A percentile compares a stretch with the other conserved stretches of the same genome.
These are phyloP conservation scores for Prunus mira DNA, from an alignment of 306 rosid species.

Conservation along the genomic window DNA sequence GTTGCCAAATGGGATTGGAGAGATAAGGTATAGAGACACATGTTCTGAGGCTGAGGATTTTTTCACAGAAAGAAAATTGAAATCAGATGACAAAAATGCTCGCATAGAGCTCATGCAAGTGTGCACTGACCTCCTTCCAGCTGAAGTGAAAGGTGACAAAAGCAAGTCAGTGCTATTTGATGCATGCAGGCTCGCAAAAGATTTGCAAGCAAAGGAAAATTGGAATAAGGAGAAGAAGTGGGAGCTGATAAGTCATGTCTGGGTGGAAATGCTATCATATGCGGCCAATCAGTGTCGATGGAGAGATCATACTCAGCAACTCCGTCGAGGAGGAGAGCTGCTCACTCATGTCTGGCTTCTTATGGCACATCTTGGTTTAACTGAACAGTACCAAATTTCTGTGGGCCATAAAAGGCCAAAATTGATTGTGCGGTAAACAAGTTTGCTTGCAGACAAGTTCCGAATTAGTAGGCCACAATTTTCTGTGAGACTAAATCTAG, in stretches of 20 bases:
- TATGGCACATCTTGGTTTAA: slow-evolving; percentile 32
- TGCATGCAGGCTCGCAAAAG: slow-evolving; percentile 13
- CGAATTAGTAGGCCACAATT: too few relatives aligned
- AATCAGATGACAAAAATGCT: too few relatives aligned
- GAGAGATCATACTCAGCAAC: slow-evolving; percentile 6
- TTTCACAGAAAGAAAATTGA: slow-evolving; percentile 6
- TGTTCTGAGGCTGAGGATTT: slow-evolving; percentile 33
- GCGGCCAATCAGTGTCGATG: slow-evolving; percentile 13
- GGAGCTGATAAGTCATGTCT: slow-evolving; percentile 7
- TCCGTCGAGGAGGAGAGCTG: slow-evolving; percentile 17
- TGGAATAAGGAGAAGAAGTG: not conserved
- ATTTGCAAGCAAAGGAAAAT: not conserved
- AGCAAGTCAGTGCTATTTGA: slow-evolving; percentile 27
- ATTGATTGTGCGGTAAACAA: not conserved
- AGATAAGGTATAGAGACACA: slow-evolving; percentile 13
- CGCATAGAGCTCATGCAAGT: too few relatives aligned
- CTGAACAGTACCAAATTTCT: slow-evolving; percentile 11
- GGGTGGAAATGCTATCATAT: slow-evolving; percentile 20
- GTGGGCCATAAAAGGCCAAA: not conserved
- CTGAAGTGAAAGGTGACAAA: slow-evolving; percentile 17
- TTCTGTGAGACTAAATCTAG: too few relatives aligned
- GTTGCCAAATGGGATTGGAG: not conserved
- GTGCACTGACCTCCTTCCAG: not conserved
- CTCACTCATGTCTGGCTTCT: slow-evolving; percentile 35
- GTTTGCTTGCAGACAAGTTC: too few relatives aligned